A percentile compares a stretch with the other conserved stretches of the same genome.
Conservation (phyloP, 192 early-diverging fungal genomes). For the Neocallimastix lanati region DNA sequence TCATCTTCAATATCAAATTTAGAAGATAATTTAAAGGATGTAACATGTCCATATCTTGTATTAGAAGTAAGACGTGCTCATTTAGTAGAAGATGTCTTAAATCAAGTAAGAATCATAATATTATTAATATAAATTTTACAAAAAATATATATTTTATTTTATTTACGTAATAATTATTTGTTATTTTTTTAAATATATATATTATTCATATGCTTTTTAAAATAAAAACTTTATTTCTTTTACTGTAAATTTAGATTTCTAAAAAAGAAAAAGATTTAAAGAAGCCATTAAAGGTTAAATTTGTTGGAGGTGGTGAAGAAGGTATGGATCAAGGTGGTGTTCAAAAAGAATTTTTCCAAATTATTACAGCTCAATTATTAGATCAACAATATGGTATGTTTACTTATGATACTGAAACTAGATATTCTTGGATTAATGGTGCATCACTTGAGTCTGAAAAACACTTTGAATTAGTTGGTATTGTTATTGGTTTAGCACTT, state of each 20-base stretch:
- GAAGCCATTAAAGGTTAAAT: slow-evolving; percentile 67
- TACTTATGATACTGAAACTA: slow-evolving; percentile 36
- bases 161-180: background rate
- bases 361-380: slow-evolving; percentile 53
- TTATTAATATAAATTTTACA: too few species aligned
- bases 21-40: slow-evolving; percentile 32
- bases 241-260: slow-evolving; percentile 5
- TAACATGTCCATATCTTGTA: slow-evolving; percentile 61
- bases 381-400: slow-evolving; percentile 62
- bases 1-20: slow-evolving; percentile 19
- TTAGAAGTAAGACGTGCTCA: slow-evolving; percentile 48
- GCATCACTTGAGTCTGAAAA: slow-evolving; percentile 27
- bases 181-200: slow-evolving; percentile 1
- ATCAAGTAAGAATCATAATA: slow-evolving; percentile 40
- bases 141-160: too few species aligned
- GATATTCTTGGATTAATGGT: slow-evolving; percentile 58
- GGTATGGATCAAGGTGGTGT: slow-evolving; percentile 92
- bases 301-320: slow-evolving; percentile 75
- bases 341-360: slow-evolving; percentile 86
- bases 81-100: slow-evolving; percentile 57
- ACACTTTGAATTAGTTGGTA: slow-evolving; percentile 71
- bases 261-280: slow-evolving; percentile 45
- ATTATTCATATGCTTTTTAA: background rate
- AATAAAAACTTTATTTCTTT: too few species aligned
- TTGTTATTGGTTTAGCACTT: slow-evolving; percentile 76